Evolutionary conservation across 1,284 basidiomycete species (phyloP), one percentile per base, ranked within the genome.

Genomic region (Sanghuangporus sanghuang): DNA sequence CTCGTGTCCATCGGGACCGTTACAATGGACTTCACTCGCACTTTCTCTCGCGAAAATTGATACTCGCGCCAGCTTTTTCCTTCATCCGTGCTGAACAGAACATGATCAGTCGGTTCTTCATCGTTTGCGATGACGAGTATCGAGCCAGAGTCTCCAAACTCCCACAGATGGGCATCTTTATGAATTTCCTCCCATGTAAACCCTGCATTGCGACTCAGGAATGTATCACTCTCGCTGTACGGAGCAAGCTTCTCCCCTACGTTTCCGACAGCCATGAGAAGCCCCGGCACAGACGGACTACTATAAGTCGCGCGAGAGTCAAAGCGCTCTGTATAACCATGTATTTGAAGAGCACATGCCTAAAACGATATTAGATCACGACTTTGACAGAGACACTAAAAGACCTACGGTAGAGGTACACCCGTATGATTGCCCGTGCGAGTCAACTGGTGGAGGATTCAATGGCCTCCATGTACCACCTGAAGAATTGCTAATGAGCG

Each of bases 151-250:
- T 99, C 97, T 42, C 96, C 96, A 71, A 95, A 98, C 72, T 97
- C 95, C 95, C 95, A 99, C 59, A 97, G 82, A 73, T 98, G 92
- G 0, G 97, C 96, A 70, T 97, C 96, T 74, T 99, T 99, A 79
- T 95, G 94, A 2, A 99, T 91, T 77, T 99, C 96, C 73, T 97
- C 88, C 96, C 96, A 99, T 0, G 93, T 95, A 76, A 98, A 98
- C 6, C 96, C 97, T 5, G 89, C 97, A 71, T 99, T 95, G 2
- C 96, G 91, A 53, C 93, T 95, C 46, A 99, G 82, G 86, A 98
- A 99, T 0, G 95, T 97, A 75, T 98, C 96, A 67, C 89, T 90
- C 50, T 98, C 91, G 2, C 80, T 83, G 76, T 99, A 99, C 0
- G 87, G 79, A 0, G 85, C 86, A 1, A 99, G 85, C 6, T 79